Base-by-base conservation (phyloP, 192 early-diverging fungal genomes). In the Backusella westeae region DNA sequence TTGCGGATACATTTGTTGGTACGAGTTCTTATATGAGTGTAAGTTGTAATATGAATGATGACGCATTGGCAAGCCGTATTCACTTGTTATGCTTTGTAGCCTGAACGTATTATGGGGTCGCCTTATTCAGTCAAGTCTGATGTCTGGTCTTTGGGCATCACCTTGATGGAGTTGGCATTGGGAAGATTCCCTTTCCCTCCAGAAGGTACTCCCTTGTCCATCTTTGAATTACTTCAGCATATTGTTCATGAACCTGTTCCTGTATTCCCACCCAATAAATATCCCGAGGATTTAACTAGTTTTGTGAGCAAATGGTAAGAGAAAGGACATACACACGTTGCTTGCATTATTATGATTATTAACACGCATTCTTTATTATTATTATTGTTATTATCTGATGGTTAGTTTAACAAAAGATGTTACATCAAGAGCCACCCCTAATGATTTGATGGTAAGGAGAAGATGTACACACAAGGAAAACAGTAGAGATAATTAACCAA, bases 221-320 rank as follows among this genome's bases (percentile, higher is more conserved):
- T 96, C 34, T 94, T 99, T 82, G 98, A 99, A 70, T 85, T 99
- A 77, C 88, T 99, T 68, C 93, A 96, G 80, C 95, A 93, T 73
- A 96, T 99, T 78, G 92, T 93, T 3, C 92, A 95, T 77, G 95
- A 98, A 76, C 92, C 93, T 6, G 83, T 93, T 66, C 97, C 98
- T 15, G 87, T 83, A 21, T 72, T 78, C 9, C 72, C 68, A 63
- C 10, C 38, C 4, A 34, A 83, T 66, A 44, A 44, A 42, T 75
- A 75, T 77, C 26, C 52, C 8, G n/a, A 21, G 7, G 69, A 52
- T 71, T 44, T 74, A 34, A 53, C 42, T 42, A 14, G 77, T 46
- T 79, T 76, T 41, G 44, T 76, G 65, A 36, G 71, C 71, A 49
- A 67, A 68, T 78, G 76, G 75, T 81, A 68, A 66, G 72, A 44